These are phyloP conservation scores for Penicillium palitans DNA, from an alignment of 2,329 filamentous ascomycete genomes.

Conservation along the genomic window DNA sequence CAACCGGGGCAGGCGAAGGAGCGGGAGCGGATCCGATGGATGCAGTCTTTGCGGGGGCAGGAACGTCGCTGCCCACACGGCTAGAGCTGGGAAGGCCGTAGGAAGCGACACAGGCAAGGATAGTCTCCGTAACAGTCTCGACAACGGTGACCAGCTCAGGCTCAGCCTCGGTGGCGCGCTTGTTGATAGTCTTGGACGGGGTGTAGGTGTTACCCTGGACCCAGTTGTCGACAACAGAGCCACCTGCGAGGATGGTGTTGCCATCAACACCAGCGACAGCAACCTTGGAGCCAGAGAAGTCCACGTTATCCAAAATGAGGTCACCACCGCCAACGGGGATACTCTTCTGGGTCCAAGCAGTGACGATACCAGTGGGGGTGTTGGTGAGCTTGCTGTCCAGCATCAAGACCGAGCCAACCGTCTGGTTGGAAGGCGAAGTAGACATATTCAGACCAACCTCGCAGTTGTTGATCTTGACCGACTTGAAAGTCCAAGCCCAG, in stretches of 20 bases:
- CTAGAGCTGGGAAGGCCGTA: background rate
- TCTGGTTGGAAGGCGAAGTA: conserved; percentile 63
- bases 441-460: conserved; percentile 78
- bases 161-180: conserved; percentile 29
- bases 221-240: conserved; percentile 69
- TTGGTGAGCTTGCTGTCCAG: conserved; percentile 77
- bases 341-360: conserved; percentile 65
- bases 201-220: conserved; percentile 76
- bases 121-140: conserved; percentile 32
- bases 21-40: conserved; percentile 1
- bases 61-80: conserved; percentile 9
- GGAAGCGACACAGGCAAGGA: conserved; percentile 24
- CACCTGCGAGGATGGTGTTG: conserved; percentile 66
- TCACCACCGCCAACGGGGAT: conserved; percentile 73
- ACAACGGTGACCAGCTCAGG: conserved; percentile 23
- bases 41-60: conserved; percentile 3
- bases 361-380: conserved; percentile 74
- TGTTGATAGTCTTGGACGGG: conserved; percentile 26
- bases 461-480: conserved; percentile 71
- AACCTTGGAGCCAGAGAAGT: conserved; percentile 69
- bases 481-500: conserved; percentile 83
- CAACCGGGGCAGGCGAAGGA: conserved; percentile 3
- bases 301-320: conserved; percentile 84
- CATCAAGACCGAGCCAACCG: conserved; percentile 81
- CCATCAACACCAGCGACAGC: conserved; percentile 64